phyloP scores from a whole-genome alignment of 2,329 filamentous ascomycete genomes.

The Trichophyton verrucosum region DNA sequence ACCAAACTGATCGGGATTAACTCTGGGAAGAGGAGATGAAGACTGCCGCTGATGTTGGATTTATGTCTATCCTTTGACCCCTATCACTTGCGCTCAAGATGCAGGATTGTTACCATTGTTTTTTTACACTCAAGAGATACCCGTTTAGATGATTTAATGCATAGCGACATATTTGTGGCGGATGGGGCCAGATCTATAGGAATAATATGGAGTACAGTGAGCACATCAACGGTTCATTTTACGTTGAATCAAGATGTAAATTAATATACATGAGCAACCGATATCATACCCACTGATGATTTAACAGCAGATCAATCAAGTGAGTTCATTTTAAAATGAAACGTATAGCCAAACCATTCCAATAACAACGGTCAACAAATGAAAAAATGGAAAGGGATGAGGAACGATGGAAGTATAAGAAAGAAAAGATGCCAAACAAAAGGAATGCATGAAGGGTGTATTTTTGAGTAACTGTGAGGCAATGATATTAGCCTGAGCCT shows the following conservation, averaged over 20 bases:
- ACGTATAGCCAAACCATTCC: constrained; percentile 1
- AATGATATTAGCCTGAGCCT: neutral
- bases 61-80: neutral
- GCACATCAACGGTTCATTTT: neutral
- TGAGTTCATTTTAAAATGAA: neutral
- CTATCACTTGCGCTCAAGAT: neutral
- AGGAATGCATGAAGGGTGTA: neutral
- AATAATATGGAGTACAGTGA: neutral
- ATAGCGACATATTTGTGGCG: neutral
- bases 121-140: neutral
- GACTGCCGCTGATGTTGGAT: neutral
- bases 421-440: neutral
- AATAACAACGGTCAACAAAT: neutral
- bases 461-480: neutral
- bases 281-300: neutral
- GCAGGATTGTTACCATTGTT: neutral
- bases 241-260: neutral
- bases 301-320: neutral
- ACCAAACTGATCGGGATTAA: constrained; percentile 45
- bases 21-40: constrained; percentile 6
- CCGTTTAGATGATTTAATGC: neutral
- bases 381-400: neutral
- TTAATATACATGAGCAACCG: constrained; percentile 3
- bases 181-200: neutral
- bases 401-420: neutral